Base-by-base conservation (phyloP, 2,329 filamentous ascomycete genomes). In the Epichloe hybrida region DNA sequence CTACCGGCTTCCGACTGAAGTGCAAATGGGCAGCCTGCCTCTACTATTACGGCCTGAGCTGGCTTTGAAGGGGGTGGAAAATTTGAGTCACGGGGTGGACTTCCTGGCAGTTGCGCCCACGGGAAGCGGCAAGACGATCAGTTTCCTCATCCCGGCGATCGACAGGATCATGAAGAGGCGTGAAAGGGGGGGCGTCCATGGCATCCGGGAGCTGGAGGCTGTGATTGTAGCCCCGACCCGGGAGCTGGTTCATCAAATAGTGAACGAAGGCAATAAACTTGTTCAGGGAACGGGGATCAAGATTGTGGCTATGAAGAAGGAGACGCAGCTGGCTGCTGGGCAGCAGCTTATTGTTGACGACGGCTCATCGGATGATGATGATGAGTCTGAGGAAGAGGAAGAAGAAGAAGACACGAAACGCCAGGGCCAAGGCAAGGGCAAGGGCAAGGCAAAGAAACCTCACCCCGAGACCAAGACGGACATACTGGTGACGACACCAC, bases 81-180 rank as follows among this genome's bases (percentile, higher is more conserved):
- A 67, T 20, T 52, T 71, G 20, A 61, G 62, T 3, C 52, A 57
- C 13, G 65, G 65, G 8, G 72, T 91, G 4, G 84, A 98, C 70
- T 80, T 98, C 39, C 68, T 98, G 55, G 87, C 88, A 0, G 82
- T 97, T 42, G 93, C 93, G 3, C 93, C 93, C 1, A 98, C 93
- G 0, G 93, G 93, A 23, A 97, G 91, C 64, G 93, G 93, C 43
- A 98, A 98, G 73, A 98, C 93, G 0, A 72, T 98, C 55, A 88
- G 89, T 17, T 98, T 96, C 61, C 68, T 97, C 59, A 86, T 98
- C 41, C 90, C 91, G 0, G 76, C 89, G 3, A 81, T 98, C 58
- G 84, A 95, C 62, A 77, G 79, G 44, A 81, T 95, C 41, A 72
- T 87, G 57, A 73, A 76, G 54, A 69, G 77, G 49, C 69, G 76